phyloP scores from a whole-genome alignment of 2,329 filamentous ascomycete genomes.

The Ophiosphaerella narmari region DNA sequence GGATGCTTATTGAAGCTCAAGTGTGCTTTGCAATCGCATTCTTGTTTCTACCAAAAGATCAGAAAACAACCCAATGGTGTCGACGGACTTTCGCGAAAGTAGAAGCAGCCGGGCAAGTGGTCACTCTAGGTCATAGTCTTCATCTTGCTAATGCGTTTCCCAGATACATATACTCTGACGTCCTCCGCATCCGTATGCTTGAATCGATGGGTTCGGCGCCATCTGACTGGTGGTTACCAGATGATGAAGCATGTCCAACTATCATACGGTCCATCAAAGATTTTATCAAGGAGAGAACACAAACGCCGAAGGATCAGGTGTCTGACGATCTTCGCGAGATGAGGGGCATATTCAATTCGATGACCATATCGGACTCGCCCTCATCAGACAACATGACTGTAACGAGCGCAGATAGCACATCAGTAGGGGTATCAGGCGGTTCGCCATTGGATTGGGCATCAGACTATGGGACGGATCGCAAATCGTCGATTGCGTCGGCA shows the following conservation, averaged over 20 bases:
- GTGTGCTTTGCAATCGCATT: conserved; percentile 75
- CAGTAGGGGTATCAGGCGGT: conserved; percentile 18
- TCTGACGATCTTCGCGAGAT: conserved; percentile 74
- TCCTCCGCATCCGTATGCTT: conserved; percentile 75
- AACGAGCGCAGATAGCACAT: conserved; percentile 30
- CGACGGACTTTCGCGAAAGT: conserved; percentile 77
- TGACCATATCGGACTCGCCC: conserved; percentile 45
- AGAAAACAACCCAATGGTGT: conserved; percentile 75
- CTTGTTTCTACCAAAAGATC: conserved; percentile 78
- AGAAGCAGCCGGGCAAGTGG: conserved; percentile 76
- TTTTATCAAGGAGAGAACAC: conserved; percentile 79
- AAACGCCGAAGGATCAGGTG: conserved; percentile 52
- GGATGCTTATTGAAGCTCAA: conserved; percentile 73
- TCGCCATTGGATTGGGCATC: conserved; percentile 29
- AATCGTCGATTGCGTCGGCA: conserved; percentile 19
- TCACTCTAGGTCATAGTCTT: not conserved
- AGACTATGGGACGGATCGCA: conserved; percentile 25
- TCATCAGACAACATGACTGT: conserved; percentile 32
- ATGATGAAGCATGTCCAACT: conserved; percentile 74
- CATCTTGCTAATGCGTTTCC: conserved; percentile 9
- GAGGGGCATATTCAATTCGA: conserved; percentile 65
- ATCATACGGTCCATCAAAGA: conserved; percentile 77
- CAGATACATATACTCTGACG: conserved; percentile 82
- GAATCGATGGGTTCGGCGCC: conserved; percentile 75
- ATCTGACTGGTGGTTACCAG: conserved; percentile 85